A percentile compares a stretch with the other conserved stretches of the same genome.
phyloP scores from a whole-genome alignment of 2,329 filamentous ascomycete genomes.

The Hypoxylon sp. region DNA sequence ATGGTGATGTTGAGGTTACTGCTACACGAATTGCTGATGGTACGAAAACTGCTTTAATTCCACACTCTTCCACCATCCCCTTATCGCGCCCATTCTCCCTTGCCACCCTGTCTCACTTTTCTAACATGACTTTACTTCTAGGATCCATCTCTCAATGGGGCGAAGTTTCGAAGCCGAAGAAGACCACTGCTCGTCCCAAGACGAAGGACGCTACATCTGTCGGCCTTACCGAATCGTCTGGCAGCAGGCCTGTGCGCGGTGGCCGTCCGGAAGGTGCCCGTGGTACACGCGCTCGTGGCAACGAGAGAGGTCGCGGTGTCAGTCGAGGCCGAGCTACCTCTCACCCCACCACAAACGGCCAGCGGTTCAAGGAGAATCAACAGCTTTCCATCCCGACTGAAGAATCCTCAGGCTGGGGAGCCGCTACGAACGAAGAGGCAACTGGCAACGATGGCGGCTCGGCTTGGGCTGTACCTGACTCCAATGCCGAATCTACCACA shows the following conservation, averaged over 20 bases:
- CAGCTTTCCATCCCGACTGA: conserved; percentile 75
- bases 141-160: conserved; percentile 86
- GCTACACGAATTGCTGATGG: conserved; percentile 85
- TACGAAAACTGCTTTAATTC: conserved; percentile 54
- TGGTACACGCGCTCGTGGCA: conserved; percentile 56
- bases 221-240: conserved; percentile 63
- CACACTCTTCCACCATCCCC: conserved; percentile 24
- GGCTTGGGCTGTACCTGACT: conserved; percentile 52
- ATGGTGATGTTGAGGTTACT: conserved; percentile 79
- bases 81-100: conserved; percentile 20
- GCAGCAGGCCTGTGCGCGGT: conserved; percentile 66
- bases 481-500: conserved; percentile 50
- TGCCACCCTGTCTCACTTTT: conserved; percentile 20
- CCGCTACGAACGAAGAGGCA: conserved; percentile 57
- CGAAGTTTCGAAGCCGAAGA: conserved; percentile 84
- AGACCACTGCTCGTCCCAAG: conserved; percentile 79
- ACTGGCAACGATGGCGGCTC: conserved; percentile 54
- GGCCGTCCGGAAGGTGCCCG: conserved; percentile 62
- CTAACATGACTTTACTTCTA: conserved; percentile 55
- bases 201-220: conserved; percentile 69
- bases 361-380: conserved; percentile 66
- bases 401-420: conserved; percentile 74
- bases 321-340: conserved; percentile 73
- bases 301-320: conserved; percentile 71
- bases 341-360: conserved; percentile 70